Evolutionary conservation across 257 asterid species (phyloP), one percentile per base, ranked within the genome.

Genomic region (Solanum sitiens): DNA sequence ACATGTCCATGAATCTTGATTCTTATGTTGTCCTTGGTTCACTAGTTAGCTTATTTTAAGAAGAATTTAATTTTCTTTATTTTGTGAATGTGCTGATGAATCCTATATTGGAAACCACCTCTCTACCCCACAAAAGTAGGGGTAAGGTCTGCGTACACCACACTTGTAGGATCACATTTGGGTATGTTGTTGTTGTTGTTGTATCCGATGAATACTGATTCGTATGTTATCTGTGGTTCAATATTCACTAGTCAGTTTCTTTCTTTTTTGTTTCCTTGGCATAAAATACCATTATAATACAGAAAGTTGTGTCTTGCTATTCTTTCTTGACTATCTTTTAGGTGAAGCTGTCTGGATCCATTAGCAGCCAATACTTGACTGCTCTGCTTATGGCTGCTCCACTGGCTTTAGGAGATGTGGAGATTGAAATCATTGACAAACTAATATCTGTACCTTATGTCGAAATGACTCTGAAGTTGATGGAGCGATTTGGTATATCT

Each of bases 381-480:
- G 98, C 99, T 74, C 92, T 97, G 87, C 98, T 97, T 90, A 96
- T 97, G 98, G 95, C 99, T 53, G 98, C 99, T 89, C 98, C 99
- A 39, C 91, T 95, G 71, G 98, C 98, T 89, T 65, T 94, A 53
- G 99, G 99, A 90, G 94, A 95, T 40, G 96, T 97, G 21, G 99
- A 96, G 93, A 96, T 97, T 84, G 99, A 95, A 91, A 97, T 95
- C 70, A 87, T 95, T 9, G 99, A 97, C 91, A 96, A 96, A 88
- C 91, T 97, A 72, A 97, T 97, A 79, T 96, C 99, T 6, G 96
- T 97, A 74, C 99, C 99, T 33, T 97, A 96, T 85, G 99, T 97
- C 84, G 99, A 97, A 84, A 97, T 97, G 99, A 97, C 98, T 25
- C 90, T 97, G 86, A 95, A 96, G 90, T 94, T 97, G 93, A 97